Percentiles rank a stretch among this genome's conserved stretches.
These are phyloP conservation scores for Parastagonospora avenae DNA, from an alignment of 2,329 filamentous ascomycete genomes.

Conservation along the genomic window DNA sequence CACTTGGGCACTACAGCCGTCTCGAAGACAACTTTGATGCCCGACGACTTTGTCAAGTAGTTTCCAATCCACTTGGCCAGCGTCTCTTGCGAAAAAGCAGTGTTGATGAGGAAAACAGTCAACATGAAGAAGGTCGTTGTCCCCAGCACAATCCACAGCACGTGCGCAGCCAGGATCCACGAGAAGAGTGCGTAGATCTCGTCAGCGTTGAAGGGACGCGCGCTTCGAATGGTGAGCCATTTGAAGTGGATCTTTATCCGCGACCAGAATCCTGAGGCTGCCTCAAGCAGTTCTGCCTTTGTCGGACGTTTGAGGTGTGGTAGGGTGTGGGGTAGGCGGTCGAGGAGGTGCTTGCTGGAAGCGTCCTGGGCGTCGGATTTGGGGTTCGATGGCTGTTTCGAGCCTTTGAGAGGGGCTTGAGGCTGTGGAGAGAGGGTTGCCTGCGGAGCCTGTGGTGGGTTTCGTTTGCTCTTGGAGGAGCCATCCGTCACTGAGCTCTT, in stretches of 20 bases:
- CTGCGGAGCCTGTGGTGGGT: constrained; percentile 27
- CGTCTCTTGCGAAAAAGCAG: constrained; percentile 95
- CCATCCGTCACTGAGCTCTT: constrained; percentile 45
- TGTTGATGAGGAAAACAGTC: constrained; percentile 89
- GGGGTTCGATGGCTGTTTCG: constrained; percentile 23
- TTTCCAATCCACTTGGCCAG: constrained; percentile 92
- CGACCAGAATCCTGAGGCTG: constrained; percentile 91
- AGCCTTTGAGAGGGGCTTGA: constrained; percentile 30
- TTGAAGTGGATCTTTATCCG: constrained; percentile 91
- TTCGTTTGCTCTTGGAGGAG: constrained; percentile 25
- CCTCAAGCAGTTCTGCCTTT: constrained; percentile 89
- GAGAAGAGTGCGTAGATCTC: constrained; percentile 96
- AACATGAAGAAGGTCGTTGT: constrained; percentile 97
- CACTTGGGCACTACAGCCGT: constrained; percentile 97
- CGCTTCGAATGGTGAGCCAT: constrained; percentile 95
- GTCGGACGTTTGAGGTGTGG: constrained; percentile 80
- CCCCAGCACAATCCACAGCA: constrained; percentile 94
- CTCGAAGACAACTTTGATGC: constrained; percentile 93
- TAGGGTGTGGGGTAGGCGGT: constrained; percentile 60
- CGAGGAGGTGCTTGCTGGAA: constrained; percentile 56
- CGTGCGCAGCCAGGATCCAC: constrained; percentile 91
- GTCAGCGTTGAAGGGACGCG: constrained; percentile 91
- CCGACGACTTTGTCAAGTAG: constrained; percentile 91
- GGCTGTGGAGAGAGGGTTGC: constrained; percentile 40
- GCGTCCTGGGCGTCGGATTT: constrained; percentile 24